Evolutionary conservation across 1,139 yeast genomes (phyloP).

Genomic region (Pichia sp.): DNA sequence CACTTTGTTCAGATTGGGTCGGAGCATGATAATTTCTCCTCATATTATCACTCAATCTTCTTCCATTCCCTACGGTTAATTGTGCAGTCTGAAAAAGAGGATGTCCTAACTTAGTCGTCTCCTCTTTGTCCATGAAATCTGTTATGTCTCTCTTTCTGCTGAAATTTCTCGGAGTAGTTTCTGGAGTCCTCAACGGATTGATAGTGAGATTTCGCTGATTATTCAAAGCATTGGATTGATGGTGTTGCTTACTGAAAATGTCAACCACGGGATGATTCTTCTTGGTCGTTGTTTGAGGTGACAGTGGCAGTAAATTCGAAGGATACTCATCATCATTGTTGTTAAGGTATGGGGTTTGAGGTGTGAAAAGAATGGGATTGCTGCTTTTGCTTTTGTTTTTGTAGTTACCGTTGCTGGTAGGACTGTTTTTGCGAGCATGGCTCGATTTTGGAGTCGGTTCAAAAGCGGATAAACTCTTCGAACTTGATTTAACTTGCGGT

Average conservation of each 20-base stretch:
- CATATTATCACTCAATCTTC: slow-evolving; percentile 10
- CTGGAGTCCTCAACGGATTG: slow-evolving; percentile 28
- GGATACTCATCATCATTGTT: slow-evolving; percentile 13
- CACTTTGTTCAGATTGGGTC: not conserved
- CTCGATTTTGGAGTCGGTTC: not conserved
- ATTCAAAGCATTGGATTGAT: not conserved
- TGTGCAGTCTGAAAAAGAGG: slow-evolving; percentile 28
- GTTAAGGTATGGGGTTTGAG: slow-evolving; percentile 24
- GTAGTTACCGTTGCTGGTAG: not conserved
- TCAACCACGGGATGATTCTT: slow-evolving; percentile 8
- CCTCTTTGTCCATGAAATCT: not conserved
- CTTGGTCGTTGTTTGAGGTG: slow-evolving; percentile 14
- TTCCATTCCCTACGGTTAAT: slow-evolving; percentile 29
- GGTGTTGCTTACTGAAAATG: not conserved
- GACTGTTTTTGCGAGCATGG: not conserved
- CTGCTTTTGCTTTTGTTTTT: not conserved
- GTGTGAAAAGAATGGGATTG: slow-evolving; percentile 21
- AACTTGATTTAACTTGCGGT: slow-evolving; percentile 9
- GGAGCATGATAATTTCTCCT: not conserved
- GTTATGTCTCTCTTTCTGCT: not conserved
- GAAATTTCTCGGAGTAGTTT: slow-evolving; percentile 26
- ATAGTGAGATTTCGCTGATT: not conserved
- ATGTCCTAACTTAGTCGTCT: slow-evolving; percentile 9
- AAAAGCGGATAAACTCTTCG: not conserved
- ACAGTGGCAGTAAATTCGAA: slow-evolving; percentile 10